Percentiles rank a stretch among this genome's conserved stretches.
phyloP scores from a whole-genome alignment of 2,329 filamentous ascomycete species.

The Fusarium papillatum region DNA sequence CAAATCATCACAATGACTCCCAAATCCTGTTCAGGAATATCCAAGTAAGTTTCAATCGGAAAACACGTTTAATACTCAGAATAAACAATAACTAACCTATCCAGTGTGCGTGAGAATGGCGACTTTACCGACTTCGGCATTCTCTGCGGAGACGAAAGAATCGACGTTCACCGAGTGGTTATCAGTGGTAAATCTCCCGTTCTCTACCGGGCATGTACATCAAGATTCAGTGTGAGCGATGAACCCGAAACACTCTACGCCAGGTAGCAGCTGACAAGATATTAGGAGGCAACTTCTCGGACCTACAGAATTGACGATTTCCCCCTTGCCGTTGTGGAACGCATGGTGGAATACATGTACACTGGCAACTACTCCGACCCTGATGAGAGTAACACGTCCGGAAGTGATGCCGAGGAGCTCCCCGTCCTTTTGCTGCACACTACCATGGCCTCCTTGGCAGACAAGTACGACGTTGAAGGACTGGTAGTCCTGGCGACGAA shows the following conservation, averaged over 20 bases:
- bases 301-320: constrained; percentile 21
- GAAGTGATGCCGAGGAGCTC: not conserved
- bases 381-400: not conserved
- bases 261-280: not conserved
- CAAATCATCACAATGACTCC: not conserved
- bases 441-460: constrained; percentile 20
- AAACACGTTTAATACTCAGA: not conserved
- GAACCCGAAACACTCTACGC: too few species aligned
- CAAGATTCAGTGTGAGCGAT: constrained; percentile 10
- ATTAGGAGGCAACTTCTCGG: constrained; percentile 11
- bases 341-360: constrained; percentile 35
- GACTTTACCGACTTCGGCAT: constrained; percentile 16
- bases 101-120: not conserved
- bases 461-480: constrained; percentile 27
- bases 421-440: not conserved
- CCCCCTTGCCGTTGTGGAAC: not conserved
- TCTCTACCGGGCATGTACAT: not conserved
- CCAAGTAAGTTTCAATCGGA: not conserved
- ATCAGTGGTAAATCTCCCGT: not conserved
- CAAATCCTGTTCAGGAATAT: not conserved
- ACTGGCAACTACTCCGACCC: constrained; percentile 8
- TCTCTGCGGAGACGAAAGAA: not conserved
- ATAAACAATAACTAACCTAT: not conserved
- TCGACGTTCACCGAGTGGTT: not conserved
- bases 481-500: constrained; percentile 4